Evolutionary conservation across 257 asterid genomes (phyloP), one percentile per base, ranked within the genome.

Genomic region (Solanum rostratum): DNA sequence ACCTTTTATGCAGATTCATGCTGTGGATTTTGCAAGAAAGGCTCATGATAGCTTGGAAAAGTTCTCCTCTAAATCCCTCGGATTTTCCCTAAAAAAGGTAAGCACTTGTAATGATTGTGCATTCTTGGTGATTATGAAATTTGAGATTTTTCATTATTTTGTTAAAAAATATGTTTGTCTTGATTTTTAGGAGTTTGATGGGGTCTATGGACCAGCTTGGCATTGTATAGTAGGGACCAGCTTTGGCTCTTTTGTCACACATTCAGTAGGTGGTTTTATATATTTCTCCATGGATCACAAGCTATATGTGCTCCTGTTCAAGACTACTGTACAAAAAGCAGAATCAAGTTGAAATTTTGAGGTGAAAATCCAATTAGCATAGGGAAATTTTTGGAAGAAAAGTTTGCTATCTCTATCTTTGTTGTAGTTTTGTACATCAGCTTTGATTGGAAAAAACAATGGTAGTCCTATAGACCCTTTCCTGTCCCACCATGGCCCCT

Each of bases 1-100:
- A 4, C 97, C 99, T 6, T 94, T 90, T 87, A 93, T 96, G 99
- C 98, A 94, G 90, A 91, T 94, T 87, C 99, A 96, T 85, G 99
- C 95, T 69, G 98, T 96, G 12, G 93, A 93, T 89, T 94, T 92
- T 89, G 97, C 98, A 14, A 92, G 99, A 88, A 96, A 92, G 84
- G 88, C 96, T 60, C 92, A 85, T 87, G 99, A 96, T 87, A 96
- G 99, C 92, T 85, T 96, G 92, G 99, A 96, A 79, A 96, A 94
- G 92, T 96, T 94, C 94, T 92, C 98, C 33, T 93, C 99, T 82
- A 96, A 90, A 91, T 86, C 97, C 59, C 99, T 96, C 53, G 99
- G 98, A 81, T 87, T 86, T 46, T 93, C 97, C 7, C 96, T 96
- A 12, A 96, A 96, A 91, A 96, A 92, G 98, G 99, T 94, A 79